Evolutionary conservation across 2,329 filamentous ascomycete species (phyloP).

Genomic region (Harringtonia aguacate): DNA sequence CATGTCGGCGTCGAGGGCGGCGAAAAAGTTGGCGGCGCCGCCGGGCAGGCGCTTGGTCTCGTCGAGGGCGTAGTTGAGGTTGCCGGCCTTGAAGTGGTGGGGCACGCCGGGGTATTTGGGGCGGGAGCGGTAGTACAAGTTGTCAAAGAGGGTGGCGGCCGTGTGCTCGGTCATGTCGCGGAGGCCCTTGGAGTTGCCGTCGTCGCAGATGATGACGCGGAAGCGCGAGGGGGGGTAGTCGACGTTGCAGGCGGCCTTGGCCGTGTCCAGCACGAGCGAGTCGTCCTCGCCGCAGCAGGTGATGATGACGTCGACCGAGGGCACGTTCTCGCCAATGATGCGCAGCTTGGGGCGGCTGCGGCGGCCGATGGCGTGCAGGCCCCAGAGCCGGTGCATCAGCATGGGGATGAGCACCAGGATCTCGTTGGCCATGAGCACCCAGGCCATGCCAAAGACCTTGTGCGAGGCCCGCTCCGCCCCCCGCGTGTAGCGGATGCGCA

Average conservation of each 20-base stretch:
- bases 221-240: conserved; percentile 44
- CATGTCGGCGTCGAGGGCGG: conserved; percentile 55
- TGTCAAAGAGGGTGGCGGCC: conserved; percentile 30
- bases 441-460: conserved; percentile 36
- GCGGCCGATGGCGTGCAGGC: conserved; percentile 45
- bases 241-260: conserved; percentile 38
- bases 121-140: conserved; percentile 42
- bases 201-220: conserved; percentile 46
- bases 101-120: conserved; percentile 35
- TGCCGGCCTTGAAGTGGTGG: conserved; percentile 54
- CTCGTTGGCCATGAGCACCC: conserved; percentile 47
- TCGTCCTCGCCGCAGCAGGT: conserved; percentile 47
- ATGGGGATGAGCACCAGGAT: conserved; percentile 41
- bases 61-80: conserved; percentile 51
- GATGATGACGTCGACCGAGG: conserved; percentile 45
- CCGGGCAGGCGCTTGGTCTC: conserved; percentile 37
- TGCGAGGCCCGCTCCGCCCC: conserved; percentile 31
- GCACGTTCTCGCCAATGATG: conserved; percentile 33
- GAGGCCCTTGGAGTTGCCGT: conserved; percentile 35
- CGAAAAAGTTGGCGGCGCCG: conserved; percentile 46
- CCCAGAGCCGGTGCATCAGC: conserved; percentile 47
- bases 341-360: conserved; percentile 40
- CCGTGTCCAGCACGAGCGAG: conserved; percentile 45
- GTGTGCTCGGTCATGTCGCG: conserved; percentile 18
- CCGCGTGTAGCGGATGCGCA: conserved; percentile 42